A percentile compares a stretch with the other conserved stretches of the same genome.
Conservation (phyloP, 2,329 filamentous ascomycete species). For the Arthrobotrys entomopaga region DNA sequence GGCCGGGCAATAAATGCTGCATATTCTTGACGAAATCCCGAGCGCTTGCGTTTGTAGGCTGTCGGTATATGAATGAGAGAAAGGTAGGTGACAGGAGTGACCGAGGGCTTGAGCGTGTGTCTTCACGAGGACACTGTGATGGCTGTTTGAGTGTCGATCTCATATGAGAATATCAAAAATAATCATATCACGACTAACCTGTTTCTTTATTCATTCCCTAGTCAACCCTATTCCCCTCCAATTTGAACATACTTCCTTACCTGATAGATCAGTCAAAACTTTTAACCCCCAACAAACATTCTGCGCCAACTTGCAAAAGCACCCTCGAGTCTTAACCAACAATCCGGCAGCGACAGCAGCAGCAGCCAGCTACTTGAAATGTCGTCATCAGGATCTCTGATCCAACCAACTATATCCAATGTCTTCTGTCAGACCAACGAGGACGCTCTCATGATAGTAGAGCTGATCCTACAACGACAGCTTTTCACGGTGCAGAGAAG, state of each 20-base stretch:
- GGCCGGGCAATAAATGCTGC: conserved; percentile 33
- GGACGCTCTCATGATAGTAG: conserved; percentile 52
- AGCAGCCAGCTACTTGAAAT: conserved; percentile 20
- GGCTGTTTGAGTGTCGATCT: not conserved
- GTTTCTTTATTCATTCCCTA: too few species aligned
- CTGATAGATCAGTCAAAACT: too few species aligned
- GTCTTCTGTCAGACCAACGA: conserved; percentile 54
- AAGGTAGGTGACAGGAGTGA: not conserved
- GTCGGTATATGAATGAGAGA: conserved; percentile 7
- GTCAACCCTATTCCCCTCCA: too few species aligned
- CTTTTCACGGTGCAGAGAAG: conserved; percentile 62
- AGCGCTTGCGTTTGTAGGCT: conserved; percentile 28
- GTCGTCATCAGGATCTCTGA: conserved; percentile 49
- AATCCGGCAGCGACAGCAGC: conserved; percentile 2
- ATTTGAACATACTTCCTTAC: too few species aligned
- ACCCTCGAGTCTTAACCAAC: not conserved
- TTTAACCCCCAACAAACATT: too few species aligned
- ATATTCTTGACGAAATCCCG: conserved; percentile 13
- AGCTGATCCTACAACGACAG: conserved; percentile 42
- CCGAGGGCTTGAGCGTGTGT: not conserved
- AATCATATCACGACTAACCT: too few species aligned
- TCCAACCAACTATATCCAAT: conserved; percentile 54
- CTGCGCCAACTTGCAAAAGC: not conserved
- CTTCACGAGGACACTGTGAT: too few species aligned
- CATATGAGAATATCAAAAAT: too few species aligned